Conservation (phyloP, 2,329 filamentous ascomycete genomes). For the Penicillium olsonii region DNA sequence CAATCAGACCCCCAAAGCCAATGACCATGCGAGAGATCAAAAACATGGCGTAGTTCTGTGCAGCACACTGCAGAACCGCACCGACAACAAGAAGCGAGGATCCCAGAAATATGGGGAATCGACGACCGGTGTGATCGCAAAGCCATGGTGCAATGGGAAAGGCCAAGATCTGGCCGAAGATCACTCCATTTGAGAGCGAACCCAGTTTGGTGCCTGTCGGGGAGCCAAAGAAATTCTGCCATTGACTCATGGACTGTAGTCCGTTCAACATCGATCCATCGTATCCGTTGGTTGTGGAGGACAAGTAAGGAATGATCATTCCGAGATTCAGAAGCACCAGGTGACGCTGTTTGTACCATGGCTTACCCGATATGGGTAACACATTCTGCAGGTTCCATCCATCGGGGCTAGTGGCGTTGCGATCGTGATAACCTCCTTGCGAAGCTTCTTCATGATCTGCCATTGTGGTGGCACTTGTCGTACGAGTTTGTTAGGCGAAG, state of each 20-base stretch:
- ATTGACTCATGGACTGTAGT: constrained; percentile 9
- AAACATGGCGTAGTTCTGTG: constrained; percentile 29
- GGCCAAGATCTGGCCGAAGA: constrained; percentile 2
- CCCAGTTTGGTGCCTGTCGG: constrained; percentile 7
- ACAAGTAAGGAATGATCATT: constrained; percentile 10
- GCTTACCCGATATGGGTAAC: constrained; percentile 5
- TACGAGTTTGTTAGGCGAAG: neutral
- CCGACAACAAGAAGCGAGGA: constrained; percentile 31
- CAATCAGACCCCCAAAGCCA: constrained; percentile 36
- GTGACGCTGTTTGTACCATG: constrained; percentile 10
- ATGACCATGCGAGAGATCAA: constrained; percentile 38
- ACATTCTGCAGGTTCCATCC: constrained; percentile 7
- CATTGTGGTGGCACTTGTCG: neutral
- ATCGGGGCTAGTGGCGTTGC: neutral
- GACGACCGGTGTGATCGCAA: constrained; percentile 25
- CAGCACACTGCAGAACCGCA: constrained; percentile 23
- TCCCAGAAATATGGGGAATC: constrained; percentile 27
- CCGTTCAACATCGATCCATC: constrained; percentile 13
- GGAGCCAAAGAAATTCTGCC: constrained; percentile 6
- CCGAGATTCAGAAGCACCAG: constrained; percentile 9
- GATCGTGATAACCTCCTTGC: neutral
- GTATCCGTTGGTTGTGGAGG: constrained; percentile 10
- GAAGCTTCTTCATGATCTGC: neutral
- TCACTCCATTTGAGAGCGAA: constrained; percentile 3
- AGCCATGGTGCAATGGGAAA: constrained; percentile 9